Evolutionary conservation across 2,329 filamentous ascomycete genomes (phyloP).

Genomic region (Penicillium sp.): DNA sequence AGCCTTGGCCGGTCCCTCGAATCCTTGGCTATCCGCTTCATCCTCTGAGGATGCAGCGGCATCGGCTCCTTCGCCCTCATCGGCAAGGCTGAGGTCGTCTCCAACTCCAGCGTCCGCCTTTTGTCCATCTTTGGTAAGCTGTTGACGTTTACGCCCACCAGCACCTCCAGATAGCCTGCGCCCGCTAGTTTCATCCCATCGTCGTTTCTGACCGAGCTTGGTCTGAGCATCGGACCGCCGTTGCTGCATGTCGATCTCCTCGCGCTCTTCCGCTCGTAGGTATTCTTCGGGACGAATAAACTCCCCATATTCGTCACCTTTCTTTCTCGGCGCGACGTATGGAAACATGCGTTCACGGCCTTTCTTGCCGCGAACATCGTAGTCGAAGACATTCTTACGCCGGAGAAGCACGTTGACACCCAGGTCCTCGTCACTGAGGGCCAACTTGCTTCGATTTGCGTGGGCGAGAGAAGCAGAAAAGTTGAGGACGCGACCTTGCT

Average conservation of each 20-base stretch:
- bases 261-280: conserved; percentile 84
- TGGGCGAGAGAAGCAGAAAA: conserved; percentile 82
- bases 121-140: conserved; percentile 39
- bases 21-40: conserved; percentile 50
- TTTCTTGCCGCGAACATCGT: conserved; percentile 84
- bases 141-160: conserved; percentile 59
- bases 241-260: conserved; percentile 66
- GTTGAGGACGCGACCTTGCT: conserved; percentile 88
- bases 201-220: conserved; percentile 83
- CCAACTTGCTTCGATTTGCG: conserved; percentile 78
- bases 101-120: conserved; percentile 46
- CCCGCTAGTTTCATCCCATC: conserved; percentile 72
- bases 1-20: conserved; percentile 72
- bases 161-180: conserved; percentile 42
- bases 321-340: conserved; percentile 72
- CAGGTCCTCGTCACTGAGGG: conserved; percentile 82
- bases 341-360: conserved; percentile 92
- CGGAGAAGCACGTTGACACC: conserved; percentile 88
- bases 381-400: conserved; percentile 88
- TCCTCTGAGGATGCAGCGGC: conserved; percentile 56
- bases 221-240: conserved; percentile 56
- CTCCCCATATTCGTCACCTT: conserved; percentile 89
- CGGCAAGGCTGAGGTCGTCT: conserved; percentile 48
- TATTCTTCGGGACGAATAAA: conserved; percentile 92
- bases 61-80: conserved; percentile 57